phyloP scores from a whole-genome alignment of 2,329 filamentous ascomycete species.

The Monosporascus sp. region DNA sequence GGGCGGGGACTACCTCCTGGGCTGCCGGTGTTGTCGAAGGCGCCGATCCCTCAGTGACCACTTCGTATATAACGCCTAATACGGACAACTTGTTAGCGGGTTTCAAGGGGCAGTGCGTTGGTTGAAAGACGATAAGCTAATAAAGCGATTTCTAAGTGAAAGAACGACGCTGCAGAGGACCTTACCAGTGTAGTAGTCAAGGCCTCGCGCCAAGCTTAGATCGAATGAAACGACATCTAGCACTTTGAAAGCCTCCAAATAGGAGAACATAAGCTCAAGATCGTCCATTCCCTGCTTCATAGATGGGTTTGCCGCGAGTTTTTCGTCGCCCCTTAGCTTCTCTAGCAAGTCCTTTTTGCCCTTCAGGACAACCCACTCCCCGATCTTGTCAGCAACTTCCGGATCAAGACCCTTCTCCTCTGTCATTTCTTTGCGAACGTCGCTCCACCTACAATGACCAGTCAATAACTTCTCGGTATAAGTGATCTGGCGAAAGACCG shows the following conservation, averaged over 20 bases:
- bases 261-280: conserved; percentile 62
- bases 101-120: too few relatives aligned
- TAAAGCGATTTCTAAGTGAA: too few relatives aligned
- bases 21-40: conserved; percentile 29
- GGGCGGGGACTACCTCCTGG: conserved; percentile 15
- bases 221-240: conserved; percentile 65
- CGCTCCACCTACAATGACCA: conserved; percentile 44
- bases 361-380: conserved; percentile 64
- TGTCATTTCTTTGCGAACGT: conserved; percentile 71
- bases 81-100: too few relatives aligned
- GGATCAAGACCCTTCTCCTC: conserved; percentile 66
- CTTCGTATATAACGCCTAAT: conserved; percentile 62
- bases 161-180: too few relatives aligned
- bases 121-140: too few relatives aligned
- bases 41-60: conserved; percentile 66
- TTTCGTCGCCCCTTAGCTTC: conserved; percentile 51
- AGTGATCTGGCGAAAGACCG: not conserved
- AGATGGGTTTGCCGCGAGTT: conserved; percentile 55
- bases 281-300: conserved; percentile 65
- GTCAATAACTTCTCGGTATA: not conserved
- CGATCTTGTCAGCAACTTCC: conserved; percentile 66
- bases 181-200: conserved; percentile 63
- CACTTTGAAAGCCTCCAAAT: conserved; percentile 60
- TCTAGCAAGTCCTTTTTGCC: conserved; percentile 60
- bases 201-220: conserved; percentile 65